Percentiles rank a stretch among this genome's conserved stretches.
Evolutionary conservation across 2,329 filamentous ascomycete species (phyloP).

Genomic region (Sphaerulina vaccinii): DNA sequence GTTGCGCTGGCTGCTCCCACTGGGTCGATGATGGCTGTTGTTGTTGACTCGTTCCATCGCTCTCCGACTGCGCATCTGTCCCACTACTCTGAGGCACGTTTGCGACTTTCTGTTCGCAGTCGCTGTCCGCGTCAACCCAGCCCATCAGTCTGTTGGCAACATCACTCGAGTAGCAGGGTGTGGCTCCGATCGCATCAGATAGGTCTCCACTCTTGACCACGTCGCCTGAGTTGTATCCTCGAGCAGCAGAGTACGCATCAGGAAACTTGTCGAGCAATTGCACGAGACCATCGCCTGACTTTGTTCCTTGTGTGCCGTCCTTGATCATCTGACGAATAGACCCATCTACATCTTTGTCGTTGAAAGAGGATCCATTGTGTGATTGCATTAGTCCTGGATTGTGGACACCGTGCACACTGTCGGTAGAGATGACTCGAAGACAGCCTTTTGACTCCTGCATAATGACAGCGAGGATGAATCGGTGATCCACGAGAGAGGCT

Average conservation of each 20-base stretch:
- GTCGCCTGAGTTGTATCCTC: constrained; percentile 42
- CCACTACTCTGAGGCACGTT: neutral
- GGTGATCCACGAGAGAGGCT: constrained; percentile 40
- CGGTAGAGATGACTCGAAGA: constrained; percentile 41
- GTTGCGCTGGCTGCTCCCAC: no score
- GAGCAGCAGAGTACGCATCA: constrained; percentile 44
- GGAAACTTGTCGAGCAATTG: constrained; percentile 39
- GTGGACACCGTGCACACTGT: constrained; percentile 38
- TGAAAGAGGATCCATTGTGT: constrained; percentile 39
- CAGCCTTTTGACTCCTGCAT: constrained; percentile 50
- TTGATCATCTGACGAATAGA: constrained; percentile 40
- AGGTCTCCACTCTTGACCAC: constrained; percentile 6
- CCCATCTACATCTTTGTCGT: constrained; percentile 22
- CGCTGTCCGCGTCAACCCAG: constrained; percentile 34
- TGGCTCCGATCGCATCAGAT: constrained; percentile 46
- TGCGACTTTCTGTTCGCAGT: neutral
- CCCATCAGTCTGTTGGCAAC: constrained; percentile 51
- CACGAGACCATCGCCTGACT: constrained; percentile 44
- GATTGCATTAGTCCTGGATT: constrained; percentile 51
- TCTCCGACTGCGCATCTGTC: neutral
- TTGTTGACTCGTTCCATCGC: neutral
- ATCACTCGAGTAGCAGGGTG: constrained; percentile 53
- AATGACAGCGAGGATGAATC: constrained; percentile 46
- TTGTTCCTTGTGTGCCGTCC: constrained; percentile 47
- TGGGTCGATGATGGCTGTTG: neutral